Conservation (phyloP, 768 basidiomycete genomes). For the Lentinula boryana region DNA sequence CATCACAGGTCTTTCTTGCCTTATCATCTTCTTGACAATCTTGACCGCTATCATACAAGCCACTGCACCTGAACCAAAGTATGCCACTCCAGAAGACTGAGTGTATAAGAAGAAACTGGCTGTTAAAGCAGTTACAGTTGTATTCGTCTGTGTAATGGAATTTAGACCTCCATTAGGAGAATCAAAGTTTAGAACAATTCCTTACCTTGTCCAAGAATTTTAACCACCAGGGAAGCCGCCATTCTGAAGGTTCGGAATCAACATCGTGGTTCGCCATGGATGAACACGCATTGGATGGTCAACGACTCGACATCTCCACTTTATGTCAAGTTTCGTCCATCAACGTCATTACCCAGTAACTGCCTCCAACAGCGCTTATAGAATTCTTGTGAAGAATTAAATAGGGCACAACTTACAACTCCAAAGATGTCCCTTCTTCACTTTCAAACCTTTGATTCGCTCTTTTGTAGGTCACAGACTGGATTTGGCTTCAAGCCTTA, state of each 20-base stretch:
- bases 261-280: not conserved
- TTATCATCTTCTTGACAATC: slow-evolving; percentile 50
- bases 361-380: too few relatives aligned
- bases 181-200: not conserved
- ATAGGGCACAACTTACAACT: too few relatives aligned
- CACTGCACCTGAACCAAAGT: slow-evolving; percentile 54
- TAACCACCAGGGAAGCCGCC: slow-evolving; percentile 17
- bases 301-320: too few relatives aligned
- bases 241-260: not conserved
- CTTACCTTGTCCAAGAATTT: slow-evolving; percentile 25
- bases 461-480: too few relatives aligned
- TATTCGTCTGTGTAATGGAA: slow-evolving; percentile 42
- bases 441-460: too few relatives aligned
- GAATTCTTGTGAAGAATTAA: too few relatives aligned
- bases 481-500: too few relatives aligned
- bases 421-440: too few relatives aligned
- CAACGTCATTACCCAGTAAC: too few relatives aligned
- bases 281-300: too few relatives aligned
- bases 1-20: slow-evolving; percentile 55
- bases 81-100: slow-evolving; percentile 54
- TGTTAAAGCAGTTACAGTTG: slow-evolving; percentile 47
- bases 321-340: too few relatives aligned
- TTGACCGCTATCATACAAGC: slow-evolving; percentile 56
- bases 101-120: slow-evolving; percentile 49
- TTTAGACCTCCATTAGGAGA: not conserved